Evolutionary conservation across 805 yeast genomes (phyloP).

Genomic region (Scheffersomyces coipomensis): DNA sequence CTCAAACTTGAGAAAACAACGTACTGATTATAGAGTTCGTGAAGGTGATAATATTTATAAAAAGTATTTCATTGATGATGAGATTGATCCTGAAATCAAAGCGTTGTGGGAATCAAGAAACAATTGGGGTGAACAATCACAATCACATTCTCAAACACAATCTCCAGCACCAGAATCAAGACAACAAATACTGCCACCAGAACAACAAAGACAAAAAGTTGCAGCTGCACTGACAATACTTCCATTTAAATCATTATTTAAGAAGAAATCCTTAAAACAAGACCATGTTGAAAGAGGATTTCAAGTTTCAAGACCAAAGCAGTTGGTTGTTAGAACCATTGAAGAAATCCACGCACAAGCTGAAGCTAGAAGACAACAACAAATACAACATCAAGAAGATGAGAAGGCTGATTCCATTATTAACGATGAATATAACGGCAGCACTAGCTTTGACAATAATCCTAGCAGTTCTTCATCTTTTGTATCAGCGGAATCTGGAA

Average conservation of each 20-base stretch:
- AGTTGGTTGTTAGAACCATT: slow-evolving; percentile 24
- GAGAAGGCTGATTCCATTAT: too few relatives aligned
- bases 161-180: too few relatives aligned
- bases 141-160: too few relatives aligned
- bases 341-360: slow-evolving; percentile 1
- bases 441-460: too few relatives aligned
- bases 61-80: slow-evolving; percentile 35
- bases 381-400: background rate
- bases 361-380: background rate
- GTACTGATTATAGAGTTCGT: slow-evolving; percentile 54
- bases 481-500: too few relatives aligned
- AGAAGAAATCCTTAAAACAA: too few relatives aligned
- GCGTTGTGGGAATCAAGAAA: slow-evolving; percentile 51
- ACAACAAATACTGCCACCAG: background rate
- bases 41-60: slow-evolving; percentile 57
- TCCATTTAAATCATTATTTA: too few relatives aligned
- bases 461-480: too few relatives aligned
- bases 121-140: slow-evolving; percentile 7
- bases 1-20: slow-evolving; percentile 14
- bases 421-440: too few relatives aligned
- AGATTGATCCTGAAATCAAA: slow-evolving; percentile 52
- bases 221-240: background rate
- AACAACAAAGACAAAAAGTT: background rate
- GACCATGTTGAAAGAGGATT: slow-evolving; percentile 19
- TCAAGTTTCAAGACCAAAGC: slow-evolving; percentile 34